Percentiles rank a stretch among this genome's conserved stretches.
phyloP scores from a whole-genome alignment of 768 basidiomycete species.

The Crassisporium funariophilum region DNA sequence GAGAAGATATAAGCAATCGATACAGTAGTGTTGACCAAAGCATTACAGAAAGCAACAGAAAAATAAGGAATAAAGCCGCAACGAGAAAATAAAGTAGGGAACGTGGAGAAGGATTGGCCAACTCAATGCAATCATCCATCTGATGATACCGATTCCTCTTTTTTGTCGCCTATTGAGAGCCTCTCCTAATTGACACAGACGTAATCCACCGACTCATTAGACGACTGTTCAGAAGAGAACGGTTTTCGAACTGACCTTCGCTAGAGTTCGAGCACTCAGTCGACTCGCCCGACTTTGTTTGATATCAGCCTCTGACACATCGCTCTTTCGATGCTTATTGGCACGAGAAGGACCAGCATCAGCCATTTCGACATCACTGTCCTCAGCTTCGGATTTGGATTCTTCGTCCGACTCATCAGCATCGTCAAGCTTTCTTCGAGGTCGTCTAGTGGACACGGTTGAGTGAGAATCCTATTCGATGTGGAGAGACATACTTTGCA shows the following conservation, averaged over 20 bases:
- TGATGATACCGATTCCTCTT: not conserved
- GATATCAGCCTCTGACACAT: conserved; percentile 29
- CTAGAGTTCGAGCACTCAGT: conserved; percentile 25
- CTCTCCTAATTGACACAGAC: no score
- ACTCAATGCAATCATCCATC: not conserved
- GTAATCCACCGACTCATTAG: not conserved
- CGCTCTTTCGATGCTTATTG: conserved; percentile 24
- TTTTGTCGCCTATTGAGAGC: not conserved
- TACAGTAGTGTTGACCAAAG: conserved; percentile 15
- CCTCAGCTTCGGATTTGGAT: conserved; percentile 27
- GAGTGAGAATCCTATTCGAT: conserved; percentile 7
- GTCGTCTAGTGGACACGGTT: conserved; percentile 30
- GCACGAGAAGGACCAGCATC: conserved; percentile 23
- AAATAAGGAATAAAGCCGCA: not conserved
- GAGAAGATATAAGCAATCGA: conserved; percentile 10
- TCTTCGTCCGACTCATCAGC: conserved; percentile 45
- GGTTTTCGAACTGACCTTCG: conserved; percentile 17
- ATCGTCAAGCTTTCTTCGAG: conserved; percentile 35
- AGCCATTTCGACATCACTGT: conserved; percentile 43
- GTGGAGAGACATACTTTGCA: conserved; percentile 42
- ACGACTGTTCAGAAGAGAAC: not conserved
- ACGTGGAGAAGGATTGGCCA: not conserved
- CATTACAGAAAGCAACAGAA: conserved; percentile 12
- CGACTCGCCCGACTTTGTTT: conserved; percentile 23
- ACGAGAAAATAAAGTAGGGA: not conserved